A percentile compares a stretch with the other conserved stretches of the same genome.
Evolutionary conservation across 768 basidiomycete species (phyloP).

Genomic region (Neoboletus brunneissimus): DNA sequence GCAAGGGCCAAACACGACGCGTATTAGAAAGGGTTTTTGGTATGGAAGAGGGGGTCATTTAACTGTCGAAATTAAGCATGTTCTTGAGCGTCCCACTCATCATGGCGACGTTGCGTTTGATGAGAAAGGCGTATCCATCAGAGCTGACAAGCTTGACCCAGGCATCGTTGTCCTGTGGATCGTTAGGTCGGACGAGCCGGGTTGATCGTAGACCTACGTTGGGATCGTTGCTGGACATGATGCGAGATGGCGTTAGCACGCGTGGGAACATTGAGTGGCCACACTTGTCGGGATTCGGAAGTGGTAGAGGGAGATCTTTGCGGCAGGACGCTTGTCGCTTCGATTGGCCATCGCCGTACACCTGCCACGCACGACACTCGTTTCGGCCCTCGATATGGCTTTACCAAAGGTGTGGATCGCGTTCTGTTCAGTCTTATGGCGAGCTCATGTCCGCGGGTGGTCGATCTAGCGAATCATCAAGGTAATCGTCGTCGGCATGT

Average conservation of each 20-base stretch:
- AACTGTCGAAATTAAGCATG: constrained; percentile 75
- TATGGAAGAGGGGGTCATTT: constrained; percentile 23
- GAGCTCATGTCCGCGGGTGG: constrained; percentile 9
- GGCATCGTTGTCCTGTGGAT: constrained; percentile 35
- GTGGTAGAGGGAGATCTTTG: neutral
- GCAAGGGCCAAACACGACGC: neutral
- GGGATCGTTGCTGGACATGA: constrained; percentile 20
- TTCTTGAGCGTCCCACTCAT: constrained; percentile 79
- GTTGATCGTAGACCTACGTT: constrained; percentile 14
- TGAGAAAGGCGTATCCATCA: constrained; percentile 80
- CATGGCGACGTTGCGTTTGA: constrained; percentile 70
- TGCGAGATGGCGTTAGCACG: neutral
- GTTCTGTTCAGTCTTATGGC: neutral
- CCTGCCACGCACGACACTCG: constrained; percentile 12
- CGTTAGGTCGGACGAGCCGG: neutral
- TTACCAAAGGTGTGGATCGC: constrained; percentile 34
- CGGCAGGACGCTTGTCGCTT: constrained; percentile 3
- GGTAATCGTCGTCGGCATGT: constrained; percentile 29
- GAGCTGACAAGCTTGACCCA: constrained; percentile 77
- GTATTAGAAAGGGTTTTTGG: constrained; percentile 5
- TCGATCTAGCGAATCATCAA: constrained; percentile 49
- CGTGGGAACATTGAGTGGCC: constrained; percentile 20
- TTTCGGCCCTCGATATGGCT: constrained; percentile 29
- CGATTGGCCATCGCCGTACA: constrained; percentile 15
- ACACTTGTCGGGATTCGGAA: constrained; percentile 18